These are phyloP conservation scores for Hyaloscypha finlandica DNA, from an alignment of 495 filamentous ascomycete genomes.

Conservation along the genomic window DNA sequence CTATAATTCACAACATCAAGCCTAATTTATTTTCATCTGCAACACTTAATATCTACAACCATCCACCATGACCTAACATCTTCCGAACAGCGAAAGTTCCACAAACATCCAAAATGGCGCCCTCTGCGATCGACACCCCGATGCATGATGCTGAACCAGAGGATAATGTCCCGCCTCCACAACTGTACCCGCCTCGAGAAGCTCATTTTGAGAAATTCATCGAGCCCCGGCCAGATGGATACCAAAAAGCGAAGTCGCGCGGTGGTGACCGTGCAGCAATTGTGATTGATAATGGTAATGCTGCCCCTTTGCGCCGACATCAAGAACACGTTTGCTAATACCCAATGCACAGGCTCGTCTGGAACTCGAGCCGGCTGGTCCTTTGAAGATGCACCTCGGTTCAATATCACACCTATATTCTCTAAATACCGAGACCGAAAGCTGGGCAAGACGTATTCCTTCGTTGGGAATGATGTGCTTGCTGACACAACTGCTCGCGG, in stretches of 20 bases:
- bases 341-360: constrained; percentile 66
- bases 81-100: constrained; percentile 2
- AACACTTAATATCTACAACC: background rate
- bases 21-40: background rate
- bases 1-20: background rate
- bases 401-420: constrained; percentile 85
- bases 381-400: constrained; percentile 76
- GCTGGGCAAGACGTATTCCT: constrained; percentile 81
- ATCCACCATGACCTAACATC: constrained; percentile 22
- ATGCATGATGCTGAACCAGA: constrained; percentile 22
- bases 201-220: constrained; percentile 76
- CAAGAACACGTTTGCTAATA: constrained; percentile 16
- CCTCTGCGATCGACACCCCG: constrained; percentile 24
- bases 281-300: constrained; percentile 94
- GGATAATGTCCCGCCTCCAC: constrained; percentile 19
- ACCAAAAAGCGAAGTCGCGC: constrained; percentile 56
- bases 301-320: constrained; percentile 11
- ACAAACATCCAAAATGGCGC: constrained; percentile 24
- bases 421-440: constrained; percentile 94
- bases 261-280: constrained; percentile 63
- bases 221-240: constrained; percentile 66
- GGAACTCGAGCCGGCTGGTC: constrained; percentile 92
- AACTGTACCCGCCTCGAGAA: constrained; percentile 59
- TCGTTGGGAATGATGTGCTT: constrained; percentile 89
- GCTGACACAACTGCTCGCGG: constrained; percentile 89